These are phyloP conservation scores for Colletotrichum camelliae DNA, from an alignment of 2,329 filamentous ascomycete genomes.

Conservation along the genomic window DNA sequence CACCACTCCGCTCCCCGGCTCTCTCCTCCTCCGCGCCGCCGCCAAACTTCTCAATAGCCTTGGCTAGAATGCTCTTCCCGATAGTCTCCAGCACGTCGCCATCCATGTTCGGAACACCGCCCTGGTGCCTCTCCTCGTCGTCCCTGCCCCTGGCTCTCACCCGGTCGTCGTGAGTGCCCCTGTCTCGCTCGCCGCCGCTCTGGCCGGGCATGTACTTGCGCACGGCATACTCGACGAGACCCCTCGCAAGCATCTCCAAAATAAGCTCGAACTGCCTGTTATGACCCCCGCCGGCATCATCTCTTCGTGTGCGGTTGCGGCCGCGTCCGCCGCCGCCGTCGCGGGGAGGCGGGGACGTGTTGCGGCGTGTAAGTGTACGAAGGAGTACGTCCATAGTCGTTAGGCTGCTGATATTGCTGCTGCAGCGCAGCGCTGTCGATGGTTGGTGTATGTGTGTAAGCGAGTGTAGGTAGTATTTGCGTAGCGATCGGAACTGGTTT, in stretches of 20 bases:
- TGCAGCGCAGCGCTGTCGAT: background rate
- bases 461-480: background rate
- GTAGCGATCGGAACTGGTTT: background rate
- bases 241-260: constrained; percentile 8
- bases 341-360: background rate
- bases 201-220: constrained; percentile 10
- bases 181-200: background rate
- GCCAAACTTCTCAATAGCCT: constrained; percentile 9
- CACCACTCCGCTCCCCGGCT: background rate
- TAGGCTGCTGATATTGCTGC: background rate
- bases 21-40: background rate
- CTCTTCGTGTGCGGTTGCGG: background rate
- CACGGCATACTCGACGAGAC: constrained; percentile 14
- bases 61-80: constrained; percentile 10
- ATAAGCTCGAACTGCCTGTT: constrained; percentile 5
- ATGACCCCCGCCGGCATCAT: background rate
- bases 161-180: background rate
- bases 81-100: constrained; percentile 13
- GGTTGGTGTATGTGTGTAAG: background rate
- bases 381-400: constrained; percentile 8
- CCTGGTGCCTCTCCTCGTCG: background rate
- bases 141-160: background rate
- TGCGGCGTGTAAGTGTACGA: constrained; percentile 4
- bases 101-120: constrained; percentile 14
- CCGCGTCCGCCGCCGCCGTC: background rate